phyloP scores from a whole-genome alignment of 805 yeast genomes.

The Pichia heedii region DNA sequence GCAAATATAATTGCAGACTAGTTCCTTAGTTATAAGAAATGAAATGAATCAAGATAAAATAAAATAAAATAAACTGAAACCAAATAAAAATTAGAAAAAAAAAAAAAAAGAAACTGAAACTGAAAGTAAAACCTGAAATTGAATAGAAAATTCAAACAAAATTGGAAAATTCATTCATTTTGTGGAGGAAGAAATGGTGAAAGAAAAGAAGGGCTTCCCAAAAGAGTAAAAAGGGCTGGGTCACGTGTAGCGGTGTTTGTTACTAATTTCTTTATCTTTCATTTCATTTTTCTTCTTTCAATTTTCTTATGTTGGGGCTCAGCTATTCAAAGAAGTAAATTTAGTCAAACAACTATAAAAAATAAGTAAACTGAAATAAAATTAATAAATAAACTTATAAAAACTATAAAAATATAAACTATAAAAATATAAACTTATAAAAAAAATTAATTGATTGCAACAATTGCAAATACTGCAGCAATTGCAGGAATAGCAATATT shows the following conservation, averaged over 20 bases:
- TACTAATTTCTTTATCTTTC: no score
- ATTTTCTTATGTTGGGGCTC: no score
- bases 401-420: no score
- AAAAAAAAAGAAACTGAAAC: no score
- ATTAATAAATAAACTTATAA: no score
- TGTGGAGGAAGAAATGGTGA: not conserved
- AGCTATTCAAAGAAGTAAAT: no score
- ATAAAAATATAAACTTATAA: not conserved
- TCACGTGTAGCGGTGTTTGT: not conserved
- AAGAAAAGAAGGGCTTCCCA: not conserved
- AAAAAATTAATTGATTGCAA: not conserved
- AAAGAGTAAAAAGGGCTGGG: not conserved
- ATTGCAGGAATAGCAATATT: not conserved
- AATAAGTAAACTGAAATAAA: no score
- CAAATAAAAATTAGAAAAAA: not conserved
- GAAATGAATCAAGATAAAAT: not conserved
- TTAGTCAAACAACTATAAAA: no score
- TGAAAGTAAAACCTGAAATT: no score
- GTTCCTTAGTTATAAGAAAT: conserved; percentile 18
- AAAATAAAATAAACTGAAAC: not conserved
- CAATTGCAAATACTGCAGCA: not conserved
- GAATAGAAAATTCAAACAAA: no score
- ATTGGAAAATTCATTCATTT: not conserved
- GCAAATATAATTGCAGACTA: conserved; percentile 34
- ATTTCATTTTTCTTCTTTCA: no score